phyloP scores from a whole-genome alignment of 2,329 filamentous ascomycete genomes.

The Penicillium italicum region DNA sequence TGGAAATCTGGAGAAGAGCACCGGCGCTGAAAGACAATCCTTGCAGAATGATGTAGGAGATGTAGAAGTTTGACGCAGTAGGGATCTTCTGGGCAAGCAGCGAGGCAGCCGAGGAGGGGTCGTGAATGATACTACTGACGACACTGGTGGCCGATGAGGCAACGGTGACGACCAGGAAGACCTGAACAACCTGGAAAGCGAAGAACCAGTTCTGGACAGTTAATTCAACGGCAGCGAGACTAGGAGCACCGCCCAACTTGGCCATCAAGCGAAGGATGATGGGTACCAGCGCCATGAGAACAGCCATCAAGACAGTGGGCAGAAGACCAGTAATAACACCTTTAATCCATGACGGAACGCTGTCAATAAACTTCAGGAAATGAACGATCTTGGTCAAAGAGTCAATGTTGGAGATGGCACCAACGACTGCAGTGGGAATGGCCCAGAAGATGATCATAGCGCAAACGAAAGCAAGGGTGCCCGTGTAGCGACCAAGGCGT shows the following conservation, averaged over 20 bases:
- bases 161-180: constrained; percentile 83
- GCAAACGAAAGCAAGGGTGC: constrained; percentile 67
- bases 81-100: constrained; percentile 73
- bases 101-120: constrained; percentile 60
- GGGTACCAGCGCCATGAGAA: constrained; percentile 83
- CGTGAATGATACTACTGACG: constrained; percentile 57
- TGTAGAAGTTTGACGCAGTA: constrained; percentile 86
- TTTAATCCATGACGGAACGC: constrained; percentile 67
- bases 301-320: constrained; percentile 71
- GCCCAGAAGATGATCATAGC: constrained; percentile 85
- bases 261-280: constrained; percentile 75
- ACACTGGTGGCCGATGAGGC: constrained; percentile 75
- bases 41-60: constrained; percentile 91
- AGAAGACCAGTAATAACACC: constrained; percentile 83
- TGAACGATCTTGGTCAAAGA: constrained; percentile 60
- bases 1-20: constrained; percentile 68
- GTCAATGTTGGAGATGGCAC: constrained; percentile 78
- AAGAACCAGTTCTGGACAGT: constrained; percentile 92
- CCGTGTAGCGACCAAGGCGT: constrained; percentile 67
- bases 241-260: constrained; percentile 75
- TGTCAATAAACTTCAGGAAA: constrained; percentile 70
- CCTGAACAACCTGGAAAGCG: constrained; percentile 66
- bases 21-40: constrained; percentile 75
- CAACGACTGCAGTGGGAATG: constrained; percentile 72
- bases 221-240: constrained; percentile 73